Base-by-base conservation (phyloP, 1,139 yeast species). In the Yamadazyma atmosphaerica region DNA sequence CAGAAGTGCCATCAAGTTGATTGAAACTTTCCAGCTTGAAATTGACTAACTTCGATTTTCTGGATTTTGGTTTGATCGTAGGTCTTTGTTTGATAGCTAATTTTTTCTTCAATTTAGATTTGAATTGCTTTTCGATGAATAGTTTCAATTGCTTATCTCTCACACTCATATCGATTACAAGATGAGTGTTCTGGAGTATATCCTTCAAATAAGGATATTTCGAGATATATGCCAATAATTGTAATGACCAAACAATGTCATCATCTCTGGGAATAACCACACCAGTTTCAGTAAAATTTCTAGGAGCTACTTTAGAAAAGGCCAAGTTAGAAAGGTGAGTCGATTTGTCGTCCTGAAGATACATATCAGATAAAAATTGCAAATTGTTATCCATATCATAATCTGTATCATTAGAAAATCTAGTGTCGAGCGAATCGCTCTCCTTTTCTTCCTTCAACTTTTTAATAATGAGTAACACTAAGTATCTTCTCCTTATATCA, bases 231-330 rank as follows among this genome's bases (percentile, higher is more conserved):
- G 98, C 98, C 40, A 92, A 64, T 24, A 92, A 72, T 61, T 92
- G 98, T 39, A 92, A 70, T 4, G 95, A 85, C 96, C 97, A 89
- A 25, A 88, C 82, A 21, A 92, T 86, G 57, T 92, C 98, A 56
- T 90, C 97, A 46, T 87, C 95, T 44, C 88, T 77, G 1, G 97
- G 96, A 9, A 88, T 77, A 13, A 89, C 76, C 17, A 83, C 81
- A 1, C 96, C 95, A 2, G 75, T 67, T 41, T 83, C 78, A 23
- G 82, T 73, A 55, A 87, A 86, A 36, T 69, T 72, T 43, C 96
- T 70, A 5, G 89, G 90, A 0, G 74, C 67, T 24, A 61, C 56
- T 44, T 65, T 68, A 3, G 66, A 51, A 44, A 56, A 44, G 17
- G 52, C 49, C 14, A 51, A 45, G 36, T 58, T 60, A 32, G 56